These are phyloP conservation scores for Haplosporangium sp. DNA, from an alignment of 371 early-diverging fungal species.

Conservation along the genomic window DNA sequence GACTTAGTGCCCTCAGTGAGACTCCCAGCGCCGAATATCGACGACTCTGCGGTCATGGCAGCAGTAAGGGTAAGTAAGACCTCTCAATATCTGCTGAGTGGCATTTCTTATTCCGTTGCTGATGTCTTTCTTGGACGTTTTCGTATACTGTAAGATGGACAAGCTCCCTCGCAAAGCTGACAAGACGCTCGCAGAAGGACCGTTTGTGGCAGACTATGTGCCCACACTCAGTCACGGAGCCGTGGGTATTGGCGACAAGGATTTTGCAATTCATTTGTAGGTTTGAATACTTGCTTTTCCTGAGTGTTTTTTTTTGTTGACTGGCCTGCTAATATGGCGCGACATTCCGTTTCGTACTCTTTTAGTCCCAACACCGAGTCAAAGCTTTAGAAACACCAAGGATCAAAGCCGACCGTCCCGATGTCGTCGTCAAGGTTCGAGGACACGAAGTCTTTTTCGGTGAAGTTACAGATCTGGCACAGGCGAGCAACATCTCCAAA, in stretches of 20 bases:
- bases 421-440: conserved; percentile 3
- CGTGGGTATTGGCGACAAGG: conserved; percentile 19
- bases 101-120: conserved; percentile 12
- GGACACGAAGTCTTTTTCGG: conserved; percentile 7
- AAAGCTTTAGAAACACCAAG: conserved; percentile 6
- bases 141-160: conserved; percentile 20
- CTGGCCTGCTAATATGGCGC: conserved; percentile 1
- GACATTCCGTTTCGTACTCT: too few relatives aligned
- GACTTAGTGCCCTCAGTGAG: conserved; percentile 23
- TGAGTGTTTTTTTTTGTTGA: conserved; percentile 3
- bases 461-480: too few relatives aligned
- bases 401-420: conserved; percentile 4
- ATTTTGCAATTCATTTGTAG: conserved; percentile 14
- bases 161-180: conserved; percentile 21
- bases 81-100: conserved; percentile 17
- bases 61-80: conserved; percentile 22
- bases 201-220: conserved; percentile 21
- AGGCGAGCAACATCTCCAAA: neutral
- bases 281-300: conserved; percentile 11
- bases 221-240: conserved; percentile 14
- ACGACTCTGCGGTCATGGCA: conserved; percentile 24
- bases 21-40: conserved; percentile 23
- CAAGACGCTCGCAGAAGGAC: conserved; percentile 13
- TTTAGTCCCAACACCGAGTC: conserved; percentile 6
- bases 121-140: conserved; percentile 15